Percentiles rank a stretch among this genome's conserved stretches.
Conservation (phyloP, 2,329 filamentous ascomycete genomes). For the Ophiostoma pallidulum region DNA sequence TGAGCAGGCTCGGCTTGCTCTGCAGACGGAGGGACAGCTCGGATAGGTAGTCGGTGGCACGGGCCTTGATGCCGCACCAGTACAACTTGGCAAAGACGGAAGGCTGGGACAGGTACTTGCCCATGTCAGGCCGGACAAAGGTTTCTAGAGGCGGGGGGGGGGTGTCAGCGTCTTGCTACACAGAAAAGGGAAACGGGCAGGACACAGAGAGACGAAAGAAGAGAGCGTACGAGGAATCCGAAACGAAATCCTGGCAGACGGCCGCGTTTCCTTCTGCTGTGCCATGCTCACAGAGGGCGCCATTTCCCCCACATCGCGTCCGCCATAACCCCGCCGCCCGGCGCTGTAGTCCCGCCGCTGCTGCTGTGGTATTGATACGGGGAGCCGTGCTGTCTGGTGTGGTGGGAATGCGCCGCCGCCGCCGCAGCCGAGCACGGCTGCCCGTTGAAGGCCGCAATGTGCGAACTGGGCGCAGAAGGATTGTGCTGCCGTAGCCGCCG, state of each 20-base stretch:
- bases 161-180: too few species aligned
- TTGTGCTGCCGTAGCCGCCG: too few species aligned
- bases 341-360: background rate
- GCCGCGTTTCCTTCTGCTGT: background rate
- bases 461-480: background rate
- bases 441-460: background rate
- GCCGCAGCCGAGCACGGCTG: background rate
- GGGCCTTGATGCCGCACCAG: constrained; percentile 28
- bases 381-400: background rate
- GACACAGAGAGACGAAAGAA: background rate
- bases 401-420: background rate
- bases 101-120: constrained; percentile 24
- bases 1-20: constrained; percentile 36
- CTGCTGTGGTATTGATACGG: background rate
- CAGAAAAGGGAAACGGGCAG: background rate
- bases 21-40: constrained; percentile 32
- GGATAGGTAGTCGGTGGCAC: constrained; percentile 27
- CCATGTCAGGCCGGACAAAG: constrained; percentile 36
- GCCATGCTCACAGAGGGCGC: constrained; percentile 11
- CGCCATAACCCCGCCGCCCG: background rate
- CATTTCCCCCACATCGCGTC: constrained; percentile 1
- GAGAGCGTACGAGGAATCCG: constrained; percentile 13
- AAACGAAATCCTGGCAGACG: constrained; percentile 11
- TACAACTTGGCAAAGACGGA: constrained; percentile 27
- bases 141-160: constrained; percentile 28